Conservation (phyloP, 352 stramenopile species). For the Phytophthora colocasiae region DNA sequence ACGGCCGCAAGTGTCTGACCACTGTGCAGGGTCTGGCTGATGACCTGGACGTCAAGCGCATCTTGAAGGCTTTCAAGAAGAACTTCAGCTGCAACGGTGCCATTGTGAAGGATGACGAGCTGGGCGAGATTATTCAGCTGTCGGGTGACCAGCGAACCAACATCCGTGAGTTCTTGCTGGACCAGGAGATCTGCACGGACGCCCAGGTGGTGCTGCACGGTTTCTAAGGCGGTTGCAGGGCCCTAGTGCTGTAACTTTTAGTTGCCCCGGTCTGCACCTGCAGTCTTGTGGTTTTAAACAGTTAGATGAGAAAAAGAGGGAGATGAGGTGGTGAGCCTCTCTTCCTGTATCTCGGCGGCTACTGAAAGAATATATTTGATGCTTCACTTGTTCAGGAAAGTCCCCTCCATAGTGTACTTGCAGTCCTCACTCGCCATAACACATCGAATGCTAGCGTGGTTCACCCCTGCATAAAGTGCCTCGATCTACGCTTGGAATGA, state of each 20-base stretch:
- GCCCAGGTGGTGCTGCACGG: constrained; percentile 97
- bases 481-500: background rate
- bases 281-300: constrained; percentile 21
- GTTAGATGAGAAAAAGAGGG: constrained; percentile 23
- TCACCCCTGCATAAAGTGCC: background rate
- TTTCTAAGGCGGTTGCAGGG: constrained; percentile 89
- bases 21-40: constrained; percentile 98
- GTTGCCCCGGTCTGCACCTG: constrained; percentile 13
- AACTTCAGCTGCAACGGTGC: constrained; percentile 99
- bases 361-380: constrained; percentile 58
- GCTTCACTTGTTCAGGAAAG: constrained; percentile 31
- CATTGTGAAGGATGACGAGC: constrained; percentile 98
- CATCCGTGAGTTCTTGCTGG: constrained; percentile 98
- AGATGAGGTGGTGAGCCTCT: constrained; percentile 9
- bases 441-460: background rate
- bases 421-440: constrained; percentile 4
- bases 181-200: constrained; percentile 99
- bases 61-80: constrained; percentile 99
- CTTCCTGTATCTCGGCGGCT: constrained; percentile 25
- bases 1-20: constrained; percentile 99
- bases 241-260: constrained; percentile 11
- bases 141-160: constrained; percentile 99
- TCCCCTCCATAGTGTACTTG: constrained; percentile 19
- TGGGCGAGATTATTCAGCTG: constrained; percentile 99
- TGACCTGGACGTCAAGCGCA: constrained; percentile 99